Evolutionary conservation across 1,284 basidiomycete genomes (phyloP), one percentile per base, ranked within the genome.

Genomic region (Crepidotus sp.): DNA sequence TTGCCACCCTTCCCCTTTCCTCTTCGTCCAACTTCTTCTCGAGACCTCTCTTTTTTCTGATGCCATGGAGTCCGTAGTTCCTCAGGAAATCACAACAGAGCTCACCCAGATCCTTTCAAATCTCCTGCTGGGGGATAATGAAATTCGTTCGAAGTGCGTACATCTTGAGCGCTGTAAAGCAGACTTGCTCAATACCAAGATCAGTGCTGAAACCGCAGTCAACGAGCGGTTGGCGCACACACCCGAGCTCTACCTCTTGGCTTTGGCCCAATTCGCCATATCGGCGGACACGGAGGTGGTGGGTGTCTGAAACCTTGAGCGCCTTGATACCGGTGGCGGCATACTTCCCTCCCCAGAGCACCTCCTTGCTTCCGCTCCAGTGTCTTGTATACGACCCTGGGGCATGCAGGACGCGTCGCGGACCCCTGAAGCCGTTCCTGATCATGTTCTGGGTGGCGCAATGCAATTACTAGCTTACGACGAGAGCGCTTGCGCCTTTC

Each of bases 41-140:
- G 10, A 22, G 7, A 13, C n/a, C 39, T 26, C 36, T 31, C 35
- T 21, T 37, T n/a, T 13, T 18, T 33, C 43, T 40, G 30, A 50
- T 50, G 49, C 37, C 35, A 51, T 51, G 49, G 49, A 51, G 39
- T 46, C 50, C 26, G 50, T 52, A 46, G 70, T 71, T 7, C 77
- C 81, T 0, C 68, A 74, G 41, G 75, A 83, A 59, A 80, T 85
- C 38, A 77, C 77, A 7, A 63, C 68, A 5, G 82, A 85, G 57
- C 70, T 87, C 53, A 85, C 81, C 0, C 84, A 88, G 61, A 85
- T 87, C 51, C 74, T 88, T 29, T 81, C 83, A 8, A 88, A 88
- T 61, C 74, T 87, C 17, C 82, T 88, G 6, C 68, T 84, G 34
- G 83, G 83, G 7, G 83, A 87, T 59, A 87, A 87, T 61, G 76